Conservation (phyloP, 2,329 filamentous ascomycete species). For the Apiospora rasikravindrae region DNA sequence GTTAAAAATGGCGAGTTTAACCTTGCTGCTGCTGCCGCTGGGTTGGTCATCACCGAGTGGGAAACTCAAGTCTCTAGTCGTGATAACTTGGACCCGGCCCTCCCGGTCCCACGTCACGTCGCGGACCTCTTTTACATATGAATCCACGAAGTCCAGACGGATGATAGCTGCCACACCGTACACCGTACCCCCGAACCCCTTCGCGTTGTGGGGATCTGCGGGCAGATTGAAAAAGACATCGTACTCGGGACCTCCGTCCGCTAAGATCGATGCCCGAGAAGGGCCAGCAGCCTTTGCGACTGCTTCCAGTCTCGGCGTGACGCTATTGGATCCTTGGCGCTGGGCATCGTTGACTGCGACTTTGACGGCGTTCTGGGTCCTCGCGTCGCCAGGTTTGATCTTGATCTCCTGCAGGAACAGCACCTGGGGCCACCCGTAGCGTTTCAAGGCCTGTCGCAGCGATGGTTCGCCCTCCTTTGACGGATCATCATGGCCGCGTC, state of each 20-base stretch:
- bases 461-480: constrained; percentile 22
- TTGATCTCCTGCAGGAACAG: constrained; percentile 27
- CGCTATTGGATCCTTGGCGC: not conserved
- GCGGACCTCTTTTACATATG: constrained; percentile 38
- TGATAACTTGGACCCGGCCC: constrained; percentile 54
- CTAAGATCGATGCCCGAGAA: not conserved
- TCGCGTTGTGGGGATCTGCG: constrained; percentile 53
- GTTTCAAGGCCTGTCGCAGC: constrained; percentile 17
- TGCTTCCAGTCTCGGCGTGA: not conserved
- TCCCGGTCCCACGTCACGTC: constrained; percentile 56
- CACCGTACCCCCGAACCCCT: constrained; percentile 53
- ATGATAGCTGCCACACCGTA: constrained; percentile 59
- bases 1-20: constrained; percentile 53
- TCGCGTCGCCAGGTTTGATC: constrained; percentile 23
- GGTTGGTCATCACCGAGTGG: not conserved
- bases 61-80: constrained; percentile 34
- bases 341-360: not conserved
- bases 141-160: constrained; percentile 46
- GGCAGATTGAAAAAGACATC: constrained; percentile 52
- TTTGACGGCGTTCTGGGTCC: constrained; percentile 20
- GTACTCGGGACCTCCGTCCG: constrained; percentile 44
- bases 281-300: fast-evolving
- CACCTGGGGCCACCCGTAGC: constrained; percentile 23
- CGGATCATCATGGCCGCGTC: constrained; percentile 46
- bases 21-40: not conserved